phyloP scores from a whole-genome alignment of 2,329 filamentous ascomycete species.

The Colletotrichum chrysophilum region DNA sequence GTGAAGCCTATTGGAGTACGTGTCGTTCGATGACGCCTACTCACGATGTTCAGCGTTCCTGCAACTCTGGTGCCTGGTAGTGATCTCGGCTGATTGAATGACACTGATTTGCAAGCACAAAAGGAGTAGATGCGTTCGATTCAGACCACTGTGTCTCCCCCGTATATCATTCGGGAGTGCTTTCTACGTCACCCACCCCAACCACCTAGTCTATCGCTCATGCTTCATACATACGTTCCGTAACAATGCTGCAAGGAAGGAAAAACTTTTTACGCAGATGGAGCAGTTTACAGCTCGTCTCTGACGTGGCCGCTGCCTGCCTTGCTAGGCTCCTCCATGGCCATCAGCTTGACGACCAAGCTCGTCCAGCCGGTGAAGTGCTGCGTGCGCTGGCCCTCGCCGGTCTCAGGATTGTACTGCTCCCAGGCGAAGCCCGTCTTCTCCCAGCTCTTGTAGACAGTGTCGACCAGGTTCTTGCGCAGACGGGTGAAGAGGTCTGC shows the following conservation, averaged over 20 bases:
- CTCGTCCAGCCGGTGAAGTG: conserved; percentile 99
- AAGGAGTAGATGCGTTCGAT: background rate
- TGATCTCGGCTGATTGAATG: background rate
- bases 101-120: background rate
- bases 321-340: conserved; percentile 74
- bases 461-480: conserved; percentile 84
- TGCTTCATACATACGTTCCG: background rate
- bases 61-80: no score
- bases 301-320: conserved; percentile 31
- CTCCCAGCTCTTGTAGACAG: conserved; percentile 86
- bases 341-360: conserved; percentile 96
- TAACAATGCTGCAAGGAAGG: background rate
- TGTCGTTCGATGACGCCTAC: background rate
- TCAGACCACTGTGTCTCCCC: background rate
- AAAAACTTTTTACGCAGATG: background rate
- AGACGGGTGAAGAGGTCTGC: conserved; percentile 77
- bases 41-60: background rate
- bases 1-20: background rate
- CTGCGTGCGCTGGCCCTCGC: conserved; percentile 91
- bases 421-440: conserved; percentile 98
- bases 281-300: conserved; percentile 51
- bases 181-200: background rate
- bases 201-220: background rate
- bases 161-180: background rate
- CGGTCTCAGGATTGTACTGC: conserved; percentile 95